Conservation (phyloP, 2,329 filamentous ascomycete species). For the Xylaria arbuscula region DNA sequence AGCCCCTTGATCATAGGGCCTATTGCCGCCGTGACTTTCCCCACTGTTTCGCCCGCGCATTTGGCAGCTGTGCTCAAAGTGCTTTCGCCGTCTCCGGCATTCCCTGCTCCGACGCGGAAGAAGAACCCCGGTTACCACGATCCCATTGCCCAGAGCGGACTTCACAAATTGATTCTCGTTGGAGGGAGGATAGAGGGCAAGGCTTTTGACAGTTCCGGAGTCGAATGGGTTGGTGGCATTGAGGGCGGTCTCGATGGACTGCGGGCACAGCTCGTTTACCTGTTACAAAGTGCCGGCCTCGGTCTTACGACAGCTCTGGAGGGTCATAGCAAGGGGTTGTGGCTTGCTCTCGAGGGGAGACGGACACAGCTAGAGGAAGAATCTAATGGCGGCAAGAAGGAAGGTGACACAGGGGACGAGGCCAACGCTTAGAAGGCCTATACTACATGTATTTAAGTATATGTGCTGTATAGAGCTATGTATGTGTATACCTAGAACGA, state of each 20-base stretch:
- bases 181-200: constrained; percentile 88
- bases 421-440: constrained; percentile 44
- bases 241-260: constrained; percentile 83
- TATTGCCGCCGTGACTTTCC: constrained; percentile 82
- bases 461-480: constrained; percentile 26
- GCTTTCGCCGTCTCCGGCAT: constrained; percentile 77
- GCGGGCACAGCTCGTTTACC: constrained; percentile 80
- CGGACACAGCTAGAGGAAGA: constrained; percentile 84
- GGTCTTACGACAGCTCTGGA: constrained; percentile 83
- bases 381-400: constrained; percentile 50
- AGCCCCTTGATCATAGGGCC: constrained; percentile 84
- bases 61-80: constrained; percentile 83
- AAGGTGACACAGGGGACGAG: constrained; percentile 45
- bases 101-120: constrained; percentile 80
- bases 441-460: constrained; percentile 30
- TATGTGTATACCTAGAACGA: constrained; percentile 36
- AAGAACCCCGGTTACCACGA: constrained; percentile 87
- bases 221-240: constrained; percentile 76
- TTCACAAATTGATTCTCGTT: constrained; percentile 88
- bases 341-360: constrained; percentile 87
- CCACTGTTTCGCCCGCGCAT: constrained; percentile 83
- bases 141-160: constrained; percentile 77
- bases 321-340: constrained; percentile 81
- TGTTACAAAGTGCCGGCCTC: constrained; percentile 84
- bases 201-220: constrained; percentile 80